These are phyloP conservation scores for Brassica napus DNA, from an alignment of 345 rosid genomes.

Conservation along the genomic window DNA sequence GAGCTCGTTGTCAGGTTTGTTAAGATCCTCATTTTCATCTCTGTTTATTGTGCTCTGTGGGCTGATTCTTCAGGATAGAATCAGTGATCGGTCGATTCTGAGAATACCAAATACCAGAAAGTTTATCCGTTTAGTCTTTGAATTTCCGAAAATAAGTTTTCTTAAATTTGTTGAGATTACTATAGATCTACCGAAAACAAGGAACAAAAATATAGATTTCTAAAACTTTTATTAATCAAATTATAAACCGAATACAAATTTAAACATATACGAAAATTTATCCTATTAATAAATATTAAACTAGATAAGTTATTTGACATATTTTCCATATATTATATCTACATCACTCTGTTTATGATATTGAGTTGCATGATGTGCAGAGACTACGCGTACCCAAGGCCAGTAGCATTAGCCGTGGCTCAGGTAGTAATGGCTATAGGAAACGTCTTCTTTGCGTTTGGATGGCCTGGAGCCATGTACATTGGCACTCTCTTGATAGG, in stretches of 20 bases:
- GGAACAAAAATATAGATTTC: too few species aligned
- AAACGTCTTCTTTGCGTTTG: constrained; percentile 82
- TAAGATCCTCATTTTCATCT: not conserved
- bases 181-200: too few species aligned
- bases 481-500: constrained; percentile 89
- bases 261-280: not conserved
- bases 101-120: too few species aligned
- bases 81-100: not conserved
- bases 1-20: constrained; percentile 82
- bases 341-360: constrained; percentile 2
- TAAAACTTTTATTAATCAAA: not conserved
- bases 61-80: not conserved
- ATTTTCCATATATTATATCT: not conserved
- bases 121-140: too few species aligned
- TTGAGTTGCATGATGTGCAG: constrained; percentile 40
- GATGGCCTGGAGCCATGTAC: constrained; percentile 94
- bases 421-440: constrained; percentile 89
- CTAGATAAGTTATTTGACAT: not conserved
- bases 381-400: constrained; percentile 91
- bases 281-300: too few species aligned
- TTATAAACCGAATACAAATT: too few species aligned
- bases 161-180: too few species aligned
- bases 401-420: constrained; percentile 77
- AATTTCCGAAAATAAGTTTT: too few species aligned
- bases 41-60: not conserved